These are phyloP conservation scores for Amanita polypyramis DNA, from an alignment of 768 basidiomycete genomes.

Conservation along the genomic window DNA sequence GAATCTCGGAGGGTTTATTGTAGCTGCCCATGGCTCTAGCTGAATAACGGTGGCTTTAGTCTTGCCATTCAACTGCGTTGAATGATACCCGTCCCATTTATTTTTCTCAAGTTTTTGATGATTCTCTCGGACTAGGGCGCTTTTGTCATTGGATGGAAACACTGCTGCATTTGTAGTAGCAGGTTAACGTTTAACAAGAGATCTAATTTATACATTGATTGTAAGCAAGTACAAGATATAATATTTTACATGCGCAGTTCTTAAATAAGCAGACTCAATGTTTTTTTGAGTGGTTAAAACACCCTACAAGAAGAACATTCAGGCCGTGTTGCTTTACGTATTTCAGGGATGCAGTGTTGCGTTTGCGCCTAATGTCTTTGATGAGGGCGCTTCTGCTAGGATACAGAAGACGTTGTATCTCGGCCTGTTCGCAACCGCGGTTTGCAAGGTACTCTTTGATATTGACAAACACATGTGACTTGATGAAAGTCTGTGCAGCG, in stretches of 20 bases:
- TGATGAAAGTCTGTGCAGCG: constrained; percentile 61
- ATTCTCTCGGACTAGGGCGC: not conserved
- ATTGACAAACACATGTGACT: constrained; percentile 58
- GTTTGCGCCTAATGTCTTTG: constrained; percentile 42
- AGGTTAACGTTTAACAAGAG: no score
- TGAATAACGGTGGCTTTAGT: not conserved
- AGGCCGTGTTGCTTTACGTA: constrained; percentile 59
- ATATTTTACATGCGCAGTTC: not conserved
- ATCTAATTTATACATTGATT: not conserved
- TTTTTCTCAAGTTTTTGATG: not conserved
- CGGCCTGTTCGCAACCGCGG: constrained; percentile 51
- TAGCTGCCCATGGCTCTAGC: constrained; percentile 13
- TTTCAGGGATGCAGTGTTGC: constrained; percentile 31
- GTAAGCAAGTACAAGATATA: not conserved
- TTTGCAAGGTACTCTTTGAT: constrained; percentile 63
- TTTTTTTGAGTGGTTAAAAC: constrained; percentile 21
- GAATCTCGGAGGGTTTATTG: constrained; percentile 23
- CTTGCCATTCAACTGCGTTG: not conserved
- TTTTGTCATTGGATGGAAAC: no score
- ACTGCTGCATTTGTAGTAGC: no score
- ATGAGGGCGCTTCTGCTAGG: constrained; percentile 52
- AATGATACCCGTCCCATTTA: not conserved
- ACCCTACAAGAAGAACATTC: constrained; percentile 51
- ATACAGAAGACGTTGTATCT: constrained; percentile 51
- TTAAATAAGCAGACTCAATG: constrained; percentile 1